Percentiles rank a stretch among this genome's conserved stretches.
phyloP scores from a whole-genome alignment of 768 basidiomycete species.

The Strobilomyces dryophilus region DNA sequence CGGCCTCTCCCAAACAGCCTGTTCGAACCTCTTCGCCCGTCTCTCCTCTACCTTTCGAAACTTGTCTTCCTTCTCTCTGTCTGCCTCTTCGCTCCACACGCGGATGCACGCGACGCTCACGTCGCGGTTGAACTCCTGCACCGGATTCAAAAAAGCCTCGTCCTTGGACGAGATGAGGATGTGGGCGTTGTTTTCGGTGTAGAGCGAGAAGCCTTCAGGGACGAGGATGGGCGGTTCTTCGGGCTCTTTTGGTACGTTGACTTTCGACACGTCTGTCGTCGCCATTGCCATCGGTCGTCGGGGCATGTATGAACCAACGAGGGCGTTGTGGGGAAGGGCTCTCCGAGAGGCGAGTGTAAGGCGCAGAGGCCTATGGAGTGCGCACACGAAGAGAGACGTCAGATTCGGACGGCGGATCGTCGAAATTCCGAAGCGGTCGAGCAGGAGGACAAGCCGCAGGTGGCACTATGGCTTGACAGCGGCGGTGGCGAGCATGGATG shows the following conservation, averaged over 20 bases:
- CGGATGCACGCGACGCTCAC: conserved; percentile 86
- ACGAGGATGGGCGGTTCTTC: conserved; percentile 34
- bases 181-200: conserved; percentile 77
- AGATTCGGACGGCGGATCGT: neutral
- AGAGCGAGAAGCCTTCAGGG: conserved; percentile 73
- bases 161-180: conserved; percentile 69
- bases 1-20: conserved; percentile 39
- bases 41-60: conserved; percentile 54
- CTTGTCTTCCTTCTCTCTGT: conserved; percentile 56
- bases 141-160: conserved; percentile 92
- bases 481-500: too few species aligned
- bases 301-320: neutral
- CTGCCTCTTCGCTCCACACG: conserved; percentile 76
- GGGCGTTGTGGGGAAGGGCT: neutral
- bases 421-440: too few species aligned
- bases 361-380: conserved; percentile 28
- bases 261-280: neutral
- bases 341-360: conserved; percentile 10
- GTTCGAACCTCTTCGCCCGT: conserved; percentile 35
- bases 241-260: neutral
- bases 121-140: conserved; percentile 98
- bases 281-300: conserved; percentile 8
- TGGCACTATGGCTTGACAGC: too few species aligned
- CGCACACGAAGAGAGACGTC: conserved; percentile 15
- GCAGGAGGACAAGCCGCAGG: too few species aligned